Conservation (phyloP, 73 alveolate genomes). For the Halteria grandinella region DNA sequence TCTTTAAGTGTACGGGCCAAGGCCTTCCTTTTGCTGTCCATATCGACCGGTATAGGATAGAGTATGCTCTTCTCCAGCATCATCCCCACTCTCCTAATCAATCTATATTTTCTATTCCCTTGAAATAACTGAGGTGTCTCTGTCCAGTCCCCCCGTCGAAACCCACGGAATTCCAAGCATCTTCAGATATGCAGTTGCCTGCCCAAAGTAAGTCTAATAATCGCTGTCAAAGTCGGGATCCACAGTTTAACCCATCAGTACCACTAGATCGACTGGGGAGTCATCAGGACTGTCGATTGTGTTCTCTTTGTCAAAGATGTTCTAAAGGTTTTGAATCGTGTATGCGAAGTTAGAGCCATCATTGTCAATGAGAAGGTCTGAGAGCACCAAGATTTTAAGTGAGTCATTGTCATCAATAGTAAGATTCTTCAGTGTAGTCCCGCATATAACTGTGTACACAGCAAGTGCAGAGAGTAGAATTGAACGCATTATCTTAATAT, state of each 20-base stretch:
- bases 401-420: too few relatives aligned
- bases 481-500: too few relatives aligned
- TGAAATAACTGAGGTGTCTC: background rate
- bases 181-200: conserved; percentile 4
- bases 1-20: conserved; percentile 19
- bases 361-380: conserved; percentile 23
- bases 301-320: too few relatives aligned
- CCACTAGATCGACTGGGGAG: conserved; percentile 34
- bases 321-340: background rate
- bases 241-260: conserved; percentile 39
- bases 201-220: background rate
- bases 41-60: conserved; percentile 17
- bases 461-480: too few relatives aligned
- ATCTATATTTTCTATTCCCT: conserved; percentile 1
- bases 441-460: too few relatives aligned
- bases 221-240: conserved; percentile 15
- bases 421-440: too few relatives aligned
- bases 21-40: background rate
- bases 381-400: conserved; percentile 18
- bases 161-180: conserved; percentile 21
- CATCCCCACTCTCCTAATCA: background rate
- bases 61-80: conserved; percentile 8
- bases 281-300: conserved; percentile 7
- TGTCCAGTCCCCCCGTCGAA: conserved; percentile 44
- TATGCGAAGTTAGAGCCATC: conserved; percentile 24